Evolutionary conservation across 371 early-diverging fungal genomes (phyloP), one percentile per base, ranked within the genome.

Genomic region (Rhizomucor pusillus): DNA sequence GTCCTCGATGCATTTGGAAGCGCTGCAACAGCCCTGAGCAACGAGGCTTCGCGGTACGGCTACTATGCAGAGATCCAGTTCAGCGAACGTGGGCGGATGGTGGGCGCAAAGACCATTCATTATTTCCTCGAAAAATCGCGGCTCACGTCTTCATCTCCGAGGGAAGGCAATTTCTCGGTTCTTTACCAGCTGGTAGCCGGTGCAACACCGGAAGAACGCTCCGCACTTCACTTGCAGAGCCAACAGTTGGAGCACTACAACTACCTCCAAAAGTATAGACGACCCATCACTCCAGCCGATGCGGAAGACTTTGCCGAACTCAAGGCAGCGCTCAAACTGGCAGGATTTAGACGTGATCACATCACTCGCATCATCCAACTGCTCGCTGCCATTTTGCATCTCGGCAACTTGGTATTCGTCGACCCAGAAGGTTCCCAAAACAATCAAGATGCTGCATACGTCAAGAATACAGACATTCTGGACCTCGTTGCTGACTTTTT

Each of bases 51-150:
- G 5, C 85, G 93, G 37, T 92, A 90, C 52, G 97, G 93, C n/a
- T 85, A 89, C 47, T 94, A 95, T 65, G 86, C 87, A 7, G 95
- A 95, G 70, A 71, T 94, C 51, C 95, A 94, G 62, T 98, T 95
- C 65, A 86, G 91, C 66, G 88, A 84, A 61, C 79, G 86, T 19
- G 75, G 75, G 4, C 65, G 71, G 6, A 68, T 75, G 71, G 50
- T 71, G 19, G 75, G 75, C 25, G 86, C 88, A 13, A 95, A 93
- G 72, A 78, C 89, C 52, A 75, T 96, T 52, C 90, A 93, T 60
- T 97, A 95, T 70, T 82, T 95, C 51, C 75, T 98, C 23, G 98
- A 99, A 60, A 88, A 89, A 62, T 73, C 79, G 45, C 84, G 93
- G 46, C 29, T 29, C 29, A 29, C 29, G 7, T 82, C 93, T 16